phyloP scores from a whole-genome alignment of 495 filamentous ascomycete genomes.

The Hyaloscypha variabilis region DNA sequence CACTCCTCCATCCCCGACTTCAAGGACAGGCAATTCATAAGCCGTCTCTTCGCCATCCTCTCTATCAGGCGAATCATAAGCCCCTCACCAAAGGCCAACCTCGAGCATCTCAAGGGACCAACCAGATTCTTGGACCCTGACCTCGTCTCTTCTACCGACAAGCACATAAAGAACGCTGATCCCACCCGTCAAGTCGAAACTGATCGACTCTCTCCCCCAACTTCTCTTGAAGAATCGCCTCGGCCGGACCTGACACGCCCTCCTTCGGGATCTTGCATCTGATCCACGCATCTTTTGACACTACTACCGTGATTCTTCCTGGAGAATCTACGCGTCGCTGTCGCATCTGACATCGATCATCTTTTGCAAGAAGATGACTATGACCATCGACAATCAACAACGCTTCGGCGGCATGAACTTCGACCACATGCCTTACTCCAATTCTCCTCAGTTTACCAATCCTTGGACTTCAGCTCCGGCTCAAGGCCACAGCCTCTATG shows the following conservation, averaged over 20 bases:
- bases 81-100: not conserved
- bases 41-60: conserved; percentile 13
- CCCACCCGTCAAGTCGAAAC: conserved; percentile 54
- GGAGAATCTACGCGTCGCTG: conserved; percentile 6
- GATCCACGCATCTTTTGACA: conserved; percentile 45
- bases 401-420: conserved; percentile 79
- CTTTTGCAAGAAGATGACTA: conserved; percentile 61
- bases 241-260: conserved; percentile 19
- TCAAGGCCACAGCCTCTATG: conserved; percentile 61
- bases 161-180: conserved; percentile 81
- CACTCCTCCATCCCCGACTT: conserved; percentile 12
- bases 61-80: conserved; percentile 19
- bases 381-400: conserved; percentile 90
- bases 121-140: conserved; percentile 23
- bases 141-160: conserved; percentile 14
- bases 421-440: conserved; percentile 74
- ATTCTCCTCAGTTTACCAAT: conserved; percentile 86
- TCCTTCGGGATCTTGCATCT: conserved; percentile 50
- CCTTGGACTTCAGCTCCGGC: conserved; percentile 73
- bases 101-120: conserved; percentile 11
- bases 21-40: not conserved
- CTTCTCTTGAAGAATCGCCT: conserved; percentile 8
- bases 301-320: conserved; percentile 33
- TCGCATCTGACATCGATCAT: conserved; percentile 19
- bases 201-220: conserved; percentile 37